phyloP scores from a whole-genome alignment of 1,284 basidiomycete genomes.

The Porogramme epimiltina region DNA sequence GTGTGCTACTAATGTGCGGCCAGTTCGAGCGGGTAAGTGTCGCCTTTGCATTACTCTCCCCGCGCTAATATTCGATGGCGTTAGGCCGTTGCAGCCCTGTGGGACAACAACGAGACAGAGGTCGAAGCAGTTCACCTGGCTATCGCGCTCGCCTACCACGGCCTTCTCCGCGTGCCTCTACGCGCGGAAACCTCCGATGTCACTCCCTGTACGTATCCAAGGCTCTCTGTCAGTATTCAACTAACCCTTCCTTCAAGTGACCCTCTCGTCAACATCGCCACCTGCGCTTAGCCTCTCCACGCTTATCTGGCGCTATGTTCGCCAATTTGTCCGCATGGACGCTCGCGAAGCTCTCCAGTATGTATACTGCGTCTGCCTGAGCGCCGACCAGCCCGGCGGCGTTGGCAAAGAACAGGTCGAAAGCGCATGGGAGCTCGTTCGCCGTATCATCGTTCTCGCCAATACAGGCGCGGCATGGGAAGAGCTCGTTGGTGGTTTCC shows the following conservation, averaged over 20 bases:
- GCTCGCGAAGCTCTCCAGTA: slow-evolving; percentile 95
- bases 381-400: slow-evolving; percentile 70
- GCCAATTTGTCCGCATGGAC: slow-evolving; percentile 90
- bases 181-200: slow-evolving; percentile 80
- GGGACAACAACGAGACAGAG: slow-evolving; percentile 87
- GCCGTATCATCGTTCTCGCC: slow-evolving; percentile 87
- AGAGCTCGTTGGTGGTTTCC: slow-evolving; percentile 88
- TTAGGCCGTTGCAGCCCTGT: slow-evolving; percentile 89
- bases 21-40: slow-evolving; percentile 86
- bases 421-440: slow-evolving; percentile 84
- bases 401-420: slow-evolving; percentile 86
- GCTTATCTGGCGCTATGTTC: slow-evolving; percentile 90
- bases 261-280: slow-evolving; percentile 61
- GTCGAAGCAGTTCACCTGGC: slow-evolving; percentile 96
- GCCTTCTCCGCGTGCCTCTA: slow-evolving; percentile 83
- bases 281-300: slow-evolving; percentile 83
- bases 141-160: slow-evolving; percentile 92
- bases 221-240: neutral
- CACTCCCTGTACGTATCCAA: slow-evolving; percentile 66
- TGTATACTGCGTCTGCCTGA: slow-evolving; percentile 87
- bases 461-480: slow-evolving; percentile 86
- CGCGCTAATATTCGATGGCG: neutral
- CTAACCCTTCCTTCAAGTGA: slow-evolving; percentile 45
- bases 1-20: slow-evolving; percentile 88
- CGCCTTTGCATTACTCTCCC: no score